Conservation (phyloP, 495 filamentous ascomycete species). For the Penicillium arizonense region DNA sequence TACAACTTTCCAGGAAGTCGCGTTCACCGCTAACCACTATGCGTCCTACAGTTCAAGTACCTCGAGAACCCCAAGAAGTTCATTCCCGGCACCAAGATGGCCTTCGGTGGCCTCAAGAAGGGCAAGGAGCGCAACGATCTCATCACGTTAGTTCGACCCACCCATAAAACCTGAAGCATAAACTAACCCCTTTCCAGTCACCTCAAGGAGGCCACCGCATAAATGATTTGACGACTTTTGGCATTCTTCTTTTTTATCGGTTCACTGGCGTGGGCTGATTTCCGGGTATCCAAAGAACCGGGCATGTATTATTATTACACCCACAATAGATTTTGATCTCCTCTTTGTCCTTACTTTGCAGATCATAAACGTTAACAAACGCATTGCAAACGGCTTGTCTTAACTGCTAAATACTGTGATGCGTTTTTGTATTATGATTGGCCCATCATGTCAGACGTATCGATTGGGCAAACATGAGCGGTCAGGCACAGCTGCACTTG, state of each 20-base stretch:
- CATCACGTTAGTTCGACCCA: constrained; percentile 73
- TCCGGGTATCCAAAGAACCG: constrained; percentile 26
- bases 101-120: constrained; percentile 99
- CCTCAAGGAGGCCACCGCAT: constrained; percentile 64
- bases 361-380: constrained; percentile 4
- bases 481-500: constrained; percentile 3
- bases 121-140: constrained; percentile 98
- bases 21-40: constrained; percentile 11
- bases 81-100: constrained; percentile 99
- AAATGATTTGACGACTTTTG: constrained; percentile 38
- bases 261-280: constrained; percentile 26
- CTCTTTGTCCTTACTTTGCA: constrained; percentile 14
- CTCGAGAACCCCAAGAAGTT: constrained; percentile 94
- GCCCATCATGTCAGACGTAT: background rate
- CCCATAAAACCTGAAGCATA: background rate
- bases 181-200: constrained; percentile 40
- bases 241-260: constrained; percentile 23
- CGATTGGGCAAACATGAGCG: constrained; percentile 10
- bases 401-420: background rate
- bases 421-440: background rate
- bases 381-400: constrained; percentile 2
- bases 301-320: constrained; percentile 45
- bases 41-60: constrained; percentile 65
- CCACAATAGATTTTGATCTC: constrained; percentile 29
- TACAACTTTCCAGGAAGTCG: no score